Evolutionary conservation across 371 early-diverging fungal genomes (phyloP).

Genomic region (Saksenaea vasiformis): DNA sequence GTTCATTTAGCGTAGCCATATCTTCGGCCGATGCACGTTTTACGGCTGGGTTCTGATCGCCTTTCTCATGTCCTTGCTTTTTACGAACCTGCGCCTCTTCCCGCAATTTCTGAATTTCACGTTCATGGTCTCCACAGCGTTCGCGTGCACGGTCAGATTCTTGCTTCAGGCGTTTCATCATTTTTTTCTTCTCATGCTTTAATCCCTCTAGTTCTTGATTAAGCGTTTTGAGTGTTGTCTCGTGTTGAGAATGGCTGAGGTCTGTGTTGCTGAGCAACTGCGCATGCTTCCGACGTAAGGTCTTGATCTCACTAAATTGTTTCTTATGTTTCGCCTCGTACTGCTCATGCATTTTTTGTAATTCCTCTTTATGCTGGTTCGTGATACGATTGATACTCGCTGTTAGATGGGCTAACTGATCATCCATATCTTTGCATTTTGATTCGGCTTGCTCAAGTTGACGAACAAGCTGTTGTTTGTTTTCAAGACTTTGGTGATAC

Average conservation of each 20-base stretch:
- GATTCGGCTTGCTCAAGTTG: conserved; percentile 51
- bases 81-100: conserved; percentile 52
- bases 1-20: conserved; percentile 21
- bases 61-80: conserved; percentile 28
- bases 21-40: conserved; percentile 34
- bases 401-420: conserved; percentile 23
- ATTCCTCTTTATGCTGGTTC: conserved; percentile 24
- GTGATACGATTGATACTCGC: conserved; percentile 13
- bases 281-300: conserved; percentile 53
- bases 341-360: conserved; percentile 22
- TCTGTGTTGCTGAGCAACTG: conserved; percentile 53
- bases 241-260: conserved; percentile 43
- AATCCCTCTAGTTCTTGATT: conserved; percentile 53
- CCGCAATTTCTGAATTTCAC: conserved; percentile 66
- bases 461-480: conserved; percentile 43
- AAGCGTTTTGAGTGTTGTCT: conserved; percentile 45
- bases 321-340: conserved; percentile 70
- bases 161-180: conserved; percentile 74
- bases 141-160: conserved; percentile 68
- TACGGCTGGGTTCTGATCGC: conserved; percentile 20
- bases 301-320: conserved; percentile 63
- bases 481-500: conserved; percentile 15
- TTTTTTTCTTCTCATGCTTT: conserved; percentile 70
- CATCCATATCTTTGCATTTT: conserved; percentile 49
- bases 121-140: conserved; percentile 57